A percentile compares a stretch with the other conserved stretches of the same genome.
Conservation (phyloP, 495 filamentous ascomycete genomes). For the Clavariopsis aquatica region DNA sequence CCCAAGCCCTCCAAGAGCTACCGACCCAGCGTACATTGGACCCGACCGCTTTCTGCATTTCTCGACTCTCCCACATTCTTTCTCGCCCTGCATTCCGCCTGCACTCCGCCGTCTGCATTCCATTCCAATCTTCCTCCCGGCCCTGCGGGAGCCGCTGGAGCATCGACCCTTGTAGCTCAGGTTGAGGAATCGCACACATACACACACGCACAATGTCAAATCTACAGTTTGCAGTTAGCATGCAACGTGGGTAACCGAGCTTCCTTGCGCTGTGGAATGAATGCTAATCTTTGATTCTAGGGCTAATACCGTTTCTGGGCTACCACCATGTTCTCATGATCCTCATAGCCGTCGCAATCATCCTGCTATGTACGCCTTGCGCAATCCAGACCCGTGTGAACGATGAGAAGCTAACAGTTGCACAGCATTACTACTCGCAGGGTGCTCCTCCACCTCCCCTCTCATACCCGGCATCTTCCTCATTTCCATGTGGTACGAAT, state of each 20-base stretch:
- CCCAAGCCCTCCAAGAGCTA: neutral
- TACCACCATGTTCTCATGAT: slow-evolving; percentile 99
- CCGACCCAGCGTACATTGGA: slow-evolving; percentile 8
- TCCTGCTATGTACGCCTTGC: slow-evolving; percentile 79
- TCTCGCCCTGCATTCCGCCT: neutral
- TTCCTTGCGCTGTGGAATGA: slow-evolving; percentile 1
- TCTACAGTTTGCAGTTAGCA: slow-evolving; percentile 47
- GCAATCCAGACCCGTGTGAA: neutral
- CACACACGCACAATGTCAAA: slow-evolving; percentile 44
- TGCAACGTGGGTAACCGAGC: slow-evolving; percentile 42
- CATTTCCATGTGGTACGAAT: slow-evolving; percentile 71
- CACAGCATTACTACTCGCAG: slow-evolving; percentile 73
- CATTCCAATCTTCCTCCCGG: slow-evolving; percentile 36
- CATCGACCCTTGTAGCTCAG: slow-evolving; percentile 24
- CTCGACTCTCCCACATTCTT: slow-evolving; percentile 30
- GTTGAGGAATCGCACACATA: slow-evolving; percentile 18
- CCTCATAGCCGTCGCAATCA: slow-evolving; percentile 88
- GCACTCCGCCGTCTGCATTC: slow-evolving; percentile 36
- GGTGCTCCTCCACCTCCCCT: slow-evolving; percentile 75
- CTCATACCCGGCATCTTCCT: slow-evolving; percentile 79
- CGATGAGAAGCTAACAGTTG: slow-evolving; percentile 11
- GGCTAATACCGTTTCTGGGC: slow-evolving; percentile 89
- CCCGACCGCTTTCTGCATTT: slow-evolving; percentile 18
- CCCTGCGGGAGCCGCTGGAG: slow-evolving; percentile 46
- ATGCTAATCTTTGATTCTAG: slow-evolving; percentile 50